Conservation (phyloP, 768 basidiomycete species). For the Pisolithus orientalis region DNA sequence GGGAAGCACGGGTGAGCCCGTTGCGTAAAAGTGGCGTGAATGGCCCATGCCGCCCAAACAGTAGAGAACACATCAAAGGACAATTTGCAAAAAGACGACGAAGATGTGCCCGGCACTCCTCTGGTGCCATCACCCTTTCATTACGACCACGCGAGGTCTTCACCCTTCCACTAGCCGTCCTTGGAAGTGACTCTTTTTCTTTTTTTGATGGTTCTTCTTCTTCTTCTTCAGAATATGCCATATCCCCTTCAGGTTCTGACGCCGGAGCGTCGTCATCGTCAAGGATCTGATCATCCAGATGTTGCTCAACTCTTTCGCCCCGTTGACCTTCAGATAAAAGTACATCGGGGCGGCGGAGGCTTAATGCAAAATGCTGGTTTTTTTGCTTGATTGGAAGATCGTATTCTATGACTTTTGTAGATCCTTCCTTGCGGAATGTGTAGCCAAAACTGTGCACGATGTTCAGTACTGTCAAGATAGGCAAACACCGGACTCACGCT, state of each 20-base stretch:
- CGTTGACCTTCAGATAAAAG: constrained; percentile 42
- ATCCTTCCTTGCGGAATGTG: constrained; percentile 89
- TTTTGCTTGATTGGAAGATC: constrained; percentile 82
- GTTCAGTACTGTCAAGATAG: constrained; percentile 3
- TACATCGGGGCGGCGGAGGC: constrained; percentile 71
- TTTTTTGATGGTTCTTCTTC: constrained; percentile 30
- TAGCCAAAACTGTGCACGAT: constrained; percentile 52
- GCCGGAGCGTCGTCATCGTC: constrained; percentile 49
- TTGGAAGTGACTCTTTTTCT: constrained; percentile 41
- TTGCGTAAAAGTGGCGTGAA: constrained; percentile 57
- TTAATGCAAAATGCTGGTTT: constrained; percentile 42
- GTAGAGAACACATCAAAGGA: constrained; percentile 68
- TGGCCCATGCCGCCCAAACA: constrained; percentile 91
- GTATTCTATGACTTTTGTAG: constrained; percentile 92
- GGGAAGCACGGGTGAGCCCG: constrained; percentile 62
- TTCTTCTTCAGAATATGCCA: constrained; percentile 44
- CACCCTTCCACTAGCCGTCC: constrained; percentile 68
- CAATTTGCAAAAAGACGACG: constrained; percentile 85
- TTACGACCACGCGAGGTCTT: constrained; percentile 77
- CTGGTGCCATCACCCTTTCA: constrained; percentile 85
- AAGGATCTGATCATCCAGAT: constrained; percentile 21
- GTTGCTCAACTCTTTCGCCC: constrained; percentile 18
- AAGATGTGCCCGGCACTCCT: constrained; percentile 92
- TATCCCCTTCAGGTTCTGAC: constrained; percentile 42
- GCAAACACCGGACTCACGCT: constrained; percentile 52